Conservation (phyloP, 192 early-diverging fungal genomes). For the Dimargaris verticillata region DNA sequence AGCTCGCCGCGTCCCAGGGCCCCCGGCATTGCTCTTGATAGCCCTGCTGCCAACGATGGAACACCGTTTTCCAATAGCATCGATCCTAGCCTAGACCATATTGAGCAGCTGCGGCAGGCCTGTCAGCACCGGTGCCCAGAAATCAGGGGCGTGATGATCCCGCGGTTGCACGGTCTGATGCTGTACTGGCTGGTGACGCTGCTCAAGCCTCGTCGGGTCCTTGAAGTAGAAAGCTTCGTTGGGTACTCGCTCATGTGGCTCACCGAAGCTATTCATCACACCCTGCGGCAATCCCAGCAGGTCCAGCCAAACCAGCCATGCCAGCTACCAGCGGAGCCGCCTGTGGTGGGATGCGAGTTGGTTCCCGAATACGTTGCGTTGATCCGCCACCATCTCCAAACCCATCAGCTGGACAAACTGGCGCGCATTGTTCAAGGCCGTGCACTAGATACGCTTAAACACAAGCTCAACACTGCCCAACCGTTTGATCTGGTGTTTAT, state of each 20-base stretch:
- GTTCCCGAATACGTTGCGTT: slow-evolving; percentile 27
- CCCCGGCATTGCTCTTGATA: background rate
- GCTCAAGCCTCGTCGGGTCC: slow-evolving; percentile 28
- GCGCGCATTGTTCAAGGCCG: slow-evolving; percentile 27
- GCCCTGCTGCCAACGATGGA: background rate
- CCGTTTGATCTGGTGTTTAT: slow-evolving; percentile 45
- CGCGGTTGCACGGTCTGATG: slow-evolving; percentile 29
- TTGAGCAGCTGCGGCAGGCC: background rate
- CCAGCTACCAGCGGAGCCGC: slow-evolving; percentile 10
- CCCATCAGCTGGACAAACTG: slow-evolving; percentile 18
- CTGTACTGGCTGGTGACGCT: slow-evolving; percentile 32
- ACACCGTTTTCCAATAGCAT: background rate
- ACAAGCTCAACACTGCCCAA: slow-evolving; percentile 19
- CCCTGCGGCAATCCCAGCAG: slow-evolving; percentile 8
- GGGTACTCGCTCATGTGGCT: slow-evolving; percentile 48
- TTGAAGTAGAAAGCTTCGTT: slow-evolving; percentile 55
- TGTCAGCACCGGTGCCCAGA: background rate
- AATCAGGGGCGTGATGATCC: slow-evolving; percentile 25
- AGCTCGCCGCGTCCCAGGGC: background rate
- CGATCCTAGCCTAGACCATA: background rate
- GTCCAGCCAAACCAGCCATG: slow-evolving; percentile 9
- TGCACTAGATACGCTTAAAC: slow-evolving; percentile 21
- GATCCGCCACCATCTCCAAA: slow-evolving; percentile 24
- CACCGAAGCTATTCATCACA: slow-evolving; percentile 35
- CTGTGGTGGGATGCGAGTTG: slow-evolving; percentile 34